phyloP scores from a whole-genome alignment of 2,329 filamentous ascomycete species.

The Diaporthe sp. region DNA sequence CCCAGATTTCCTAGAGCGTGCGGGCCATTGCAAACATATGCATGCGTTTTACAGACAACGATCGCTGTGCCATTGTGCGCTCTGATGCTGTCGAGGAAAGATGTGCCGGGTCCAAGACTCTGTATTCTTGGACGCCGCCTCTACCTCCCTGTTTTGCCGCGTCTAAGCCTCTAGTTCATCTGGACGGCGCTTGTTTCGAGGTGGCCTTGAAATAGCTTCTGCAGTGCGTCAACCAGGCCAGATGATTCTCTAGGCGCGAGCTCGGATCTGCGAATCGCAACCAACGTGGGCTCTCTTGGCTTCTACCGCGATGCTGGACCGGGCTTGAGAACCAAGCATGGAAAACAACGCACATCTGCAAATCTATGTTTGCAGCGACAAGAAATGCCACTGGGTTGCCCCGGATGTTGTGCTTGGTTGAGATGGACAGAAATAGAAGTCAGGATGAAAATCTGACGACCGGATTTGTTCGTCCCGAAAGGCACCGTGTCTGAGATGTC shows the following conservation, averaged over 20 bases:
- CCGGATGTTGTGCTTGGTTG: background rate
- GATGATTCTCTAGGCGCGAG: background rate
- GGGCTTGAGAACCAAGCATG: background rate
- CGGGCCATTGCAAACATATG: background rate
- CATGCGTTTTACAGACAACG: background rate
- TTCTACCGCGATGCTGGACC: constrained; percentile 1
- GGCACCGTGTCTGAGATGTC: constrained; percentile 13
- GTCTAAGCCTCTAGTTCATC: constrained; percentile 24
- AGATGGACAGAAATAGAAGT: constrained; percentile 23
- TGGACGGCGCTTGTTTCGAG: constrained; percentile 6
- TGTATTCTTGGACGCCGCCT: constrained; percentile 12
- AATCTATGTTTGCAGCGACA: constrained; percentile 13
- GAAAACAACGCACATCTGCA: constrained; percentile 3
- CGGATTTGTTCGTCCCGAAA: constrained; percentile 32
- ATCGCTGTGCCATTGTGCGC: background rate
- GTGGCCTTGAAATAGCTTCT: constrained; percentile 11
- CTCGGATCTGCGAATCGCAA: constrained; percentile 29
- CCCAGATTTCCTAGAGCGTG: background rate
- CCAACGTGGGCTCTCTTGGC: background rate
- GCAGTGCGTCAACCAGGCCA: background rate
- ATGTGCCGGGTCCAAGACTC: constrained; percentile 2
- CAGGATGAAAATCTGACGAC: constrained; percentile 25
- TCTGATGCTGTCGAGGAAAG: background rate
- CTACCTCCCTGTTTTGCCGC: background rate
- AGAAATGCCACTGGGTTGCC: constrained; percentile 3